Base-by-base conservation (phyloP, 768 basidiomycete species). In the Boletus rubropictus region DNA sequence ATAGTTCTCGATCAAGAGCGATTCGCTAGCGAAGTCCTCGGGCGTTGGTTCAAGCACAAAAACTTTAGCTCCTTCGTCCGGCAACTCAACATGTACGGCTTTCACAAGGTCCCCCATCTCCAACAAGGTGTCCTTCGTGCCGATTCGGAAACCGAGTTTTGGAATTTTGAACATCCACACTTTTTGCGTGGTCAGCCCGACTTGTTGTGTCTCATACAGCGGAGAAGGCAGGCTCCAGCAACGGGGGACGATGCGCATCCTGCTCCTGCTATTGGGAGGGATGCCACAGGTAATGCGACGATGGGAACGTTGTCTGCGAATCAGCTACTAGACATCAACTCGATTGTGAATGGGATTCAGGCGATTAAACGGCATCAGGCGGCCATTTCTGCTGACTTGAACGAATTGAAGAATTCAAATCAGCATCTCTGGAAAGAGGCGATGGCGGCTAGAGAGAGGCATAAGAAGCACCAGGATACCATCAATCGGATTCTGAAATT, bases 51-150 rank as follows among this genome's bases (percentile, higher is more conserved):
- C 81, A 99, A 99, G 65, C 96, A 98, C 70, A 83, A 86, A 51
- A 96, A 95, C 65, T 98, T 96, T 68, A 90, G 89, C 11, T 89
- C 87, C 60, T 95, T 96, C 64, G 90, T 94, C 44, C 82, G 93
- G 54, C 92, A 95, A 63, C 77, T 94, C 53, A 94, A 95, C 75
- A 94, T 94, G 89, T 95, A 93, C 60, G 91, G 90, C 22, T 95
- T 94, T 67, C 89, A 91, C 71, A 94, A 94, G 70, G 90, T 97
- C 39, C 94, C 93, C 0, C 93, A 98, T 62, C 81, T 97, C 17
- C 93, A 95, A 60, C 89, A 95, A 65, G 93, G 94, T 38, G 92
- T 91, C 22, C 77, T 97, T 52, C 86, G 83, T 61, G 79, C 81
- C 63, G 89, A 93, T 48, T 73, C 79, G 44, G 86, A 86, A 52